Base-by-base conservation (phyloP, 2,329 filamentous ascomycete species). In the Exophiala sp. region DNA sequence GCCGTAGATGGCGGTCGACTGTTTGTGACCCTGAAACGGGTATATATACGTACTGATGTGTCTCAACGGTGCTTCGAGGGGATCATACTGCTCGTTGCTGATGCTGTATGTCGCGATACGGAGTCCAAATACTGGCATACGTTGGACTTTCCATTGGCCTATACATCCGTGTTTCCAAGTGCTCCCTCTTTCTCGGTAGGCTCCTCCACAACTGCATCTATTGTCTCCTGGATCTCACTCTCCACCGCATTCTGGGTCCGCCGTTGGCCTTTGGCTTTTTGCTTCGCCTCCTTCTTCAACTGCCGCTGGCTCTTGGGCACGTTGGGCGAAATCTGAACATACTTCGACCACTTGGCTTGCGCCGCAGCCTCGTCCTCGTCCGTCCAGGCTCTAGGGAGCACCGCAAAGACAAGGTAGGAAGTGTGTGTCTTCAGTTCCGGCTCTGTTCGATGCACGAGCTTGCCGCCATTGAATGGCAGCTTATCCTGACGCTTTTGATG, bases 371-470 rank as follows among this genome's bases (percentile, higher is more conserved):
- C 93, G 58, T 95, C 88, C 53, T 85, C 86, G 29, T 81, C 83
- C 0, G 75, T 83, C 93, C 93, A 98, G 55, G 86, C 83, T 37
- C 82, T 77, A n/a, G 93, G 91, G 53, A 98, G 70, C 2, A 93
- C 73, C 0, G 93, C 93, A 71, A 98, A 98, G 3, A 94, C 86
- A 3, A 98, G 77, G 66, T 98, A 98, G n/a, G 86, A 93, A 0
- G 93, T 98, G 68, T 98, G 93, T 6, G 87, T 93, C 76, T 95
- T 96, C 53, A 97, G 72, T 63, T 98, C 93, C 0, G 82, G 73
- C 70, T 98, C 93, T 0, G 86, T 82, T 19, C 88, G 79, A 62
- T 94, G 88, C 23, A 88, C 77, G 34, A 97, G 64, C 22, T 81
- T 79, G 1, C 93, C 93, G 54, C 90, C 80, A 64, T 85, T 80